Base-by-base conservation (phyloP, 2,329 filamentous ascomycete genomes). In the Verticillium tricorpus region DNA sequence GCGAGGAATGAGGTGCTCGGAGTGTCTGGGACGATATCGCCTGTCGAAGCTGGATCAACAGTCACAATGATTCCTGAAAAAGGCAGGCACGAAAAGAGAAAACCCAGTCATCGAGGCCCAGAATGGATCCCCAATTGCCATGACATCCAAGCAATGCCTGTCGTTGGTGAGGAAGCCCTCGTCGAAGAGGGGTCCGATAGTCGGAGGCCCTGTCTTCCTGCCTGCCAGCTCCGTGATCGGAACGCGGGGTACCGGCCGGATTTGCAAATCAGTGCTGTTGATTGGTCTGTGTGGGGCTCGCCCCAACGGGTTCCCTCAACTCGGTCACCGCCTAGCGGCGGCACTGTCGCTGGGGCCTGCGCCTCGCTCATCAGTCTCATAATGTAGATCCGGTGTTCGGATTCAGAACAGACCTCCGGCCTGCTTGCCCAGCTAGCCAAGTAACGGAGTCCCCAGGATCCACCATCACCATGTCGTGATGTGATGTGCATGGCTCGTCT, bases 211-310 rank as follows among this genome's bases (percentile, higher is more conserved):
- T 58, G 62, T 61, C 52, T 50, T 57, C 50, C 54, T 61, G 63
- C 58, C 19, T 12, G 45, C 8, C 7, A 54, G 68, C 73, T 72
- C 73, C 70, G 71, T 72, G 66, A 65, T 63, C 71, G 72, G 73
- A 74, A 74, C 73, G 72, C 72, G 73, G 73, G 72, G 73, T 68
- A 68, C 64, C 66, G 65, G 65, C 65, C 65, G 57, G 65, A 74
- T 74, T 75, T 70, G 67, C 65, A 74, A 74, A 70, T 64, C 28
- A 39, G 37, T 40, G 45, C 50, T 56, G 45, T 34, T 63, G 65
- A 75, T 75, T 75, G 71, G 73, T 62, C 59, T 3, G n/a, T 11
- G 45, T 22, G 45, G 45, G 45, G 19, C 45, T 50, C 45, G 45
- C 45, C 45, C 45, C 45, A 22, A 22, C 45, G 45, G 45, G 19